Base-by-base conservation (phyloP, 129 eudicot species). In the Erigeron canadensis region DNA sequence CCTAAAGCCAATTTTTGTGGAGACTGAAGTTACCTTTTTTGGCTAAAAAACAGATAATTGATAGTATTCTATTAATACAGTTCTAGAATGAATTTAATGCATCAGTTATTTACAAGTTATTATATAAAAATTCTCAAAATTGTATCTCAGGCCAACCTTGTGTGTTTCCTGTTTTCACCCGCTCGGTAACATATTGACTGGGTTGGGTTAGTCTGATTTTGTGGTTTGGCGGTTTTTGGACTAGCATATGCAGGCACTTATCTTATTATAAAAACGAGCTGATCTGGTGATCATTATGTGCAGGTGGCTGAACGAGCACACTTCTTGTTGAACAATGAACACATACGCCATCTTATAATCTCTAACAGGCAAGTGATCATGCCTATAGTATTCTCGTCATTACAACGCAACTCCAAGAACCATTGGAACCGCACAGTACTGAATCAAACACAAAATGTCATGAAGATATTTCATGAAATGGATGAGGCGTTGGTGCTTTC, bases 401-500 rank as follows among this genome's bases (percentile, higher is more conserved):
- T 89, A 60, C 88, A 89, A 77, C 64, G 67, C 46, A 86, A 84
- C 81, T 79, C 88, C 10, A 73, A 65, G 54, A 82, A 82, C 66
- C 96, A 89, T 75, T 84, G 92, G 92, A 84, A 89, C 79, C 87
- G 84, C 19, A 82, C 96, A 2, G 92, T 89, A 46, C 83, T 86
- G 38, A 89, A 80, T 84, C 77, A 84, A 22, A 85, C 96, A 18
- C 80, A 84, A 62, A 89, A 89, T 46, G 86, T 86, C 16, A 77
- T 80, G 79, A 89, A 86, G 38, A 81, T 82, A 72, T 83, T 89
- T 47, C 40, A 73, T 10, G 96, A 86, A 12, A 83, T 76, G 81
- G 96, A 89, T 39, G 84, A 84, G 40, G 81, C 81, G 59, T 82
- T 89, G 65, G 79, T 78, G 10, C 74, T 77, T 71, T 74, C 82